Evolutionary conservation across 202 grass and related monocot genomes (phyloP).

Genomic region (Brachypodium distachyon): DNA sequence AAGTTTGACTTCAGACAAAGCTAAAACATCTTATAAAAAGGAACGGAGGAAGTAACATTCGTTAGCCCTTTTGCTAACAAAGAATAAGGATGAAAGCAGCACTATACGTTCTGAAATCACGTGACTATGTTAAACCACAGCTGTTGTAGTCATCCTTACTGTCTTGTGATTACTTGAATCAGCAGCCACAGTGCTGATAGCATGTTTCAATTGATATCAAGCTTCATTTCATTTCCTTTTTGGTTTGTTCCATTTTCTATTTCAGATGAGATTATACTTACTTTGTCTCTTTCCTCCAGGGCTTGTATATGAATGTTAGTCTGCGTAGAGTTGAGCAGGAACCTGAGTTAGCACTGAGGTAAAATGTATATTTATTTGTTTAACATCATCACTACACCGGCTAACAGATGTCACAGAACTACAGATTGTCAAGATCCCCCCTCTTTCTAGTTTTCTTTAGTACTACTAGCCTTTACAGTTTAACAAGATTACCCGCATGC

Average conservation of each 20-base stretch:
- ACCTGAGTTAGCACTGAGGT: slow-evolving; percentile 50
- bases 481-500: not conserved
- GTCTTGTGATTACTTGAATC: not conserved
- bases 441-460: not conserved
- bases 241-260: not conserved
- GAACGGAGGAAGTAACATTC: too few relatives aligned
- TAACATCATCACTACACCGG: not conserved
- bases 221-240: not conserved
- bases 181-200: not conserved
- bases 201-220: not conserved
- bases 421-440: not conserved
- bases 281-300: slow-evolving; percentile 36
- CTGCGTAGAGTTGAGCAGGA: slow-evolving; percentile 47
- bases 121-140: not conserved
- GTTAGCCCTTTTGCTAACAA: not conserved
- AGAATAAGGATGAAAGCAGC: not conserved
- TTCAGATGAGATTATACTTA: not conserved
- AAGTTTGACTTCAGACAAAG: too few relatives aligned
- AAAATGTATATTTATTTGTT: slow-evolving; percentile 1
- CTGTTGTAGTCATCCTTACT: not conserved
- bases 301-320: slow-evolving; percentile 73
- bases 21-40: too few relatives aligned
- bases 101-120: not conserved
- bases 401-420: not conserved
- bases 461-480: not conserved